Evolutionary conservation across 1,139 yeast genomes (phyloP).

Genomic region (Sugiyamaella japonica): DNA sequence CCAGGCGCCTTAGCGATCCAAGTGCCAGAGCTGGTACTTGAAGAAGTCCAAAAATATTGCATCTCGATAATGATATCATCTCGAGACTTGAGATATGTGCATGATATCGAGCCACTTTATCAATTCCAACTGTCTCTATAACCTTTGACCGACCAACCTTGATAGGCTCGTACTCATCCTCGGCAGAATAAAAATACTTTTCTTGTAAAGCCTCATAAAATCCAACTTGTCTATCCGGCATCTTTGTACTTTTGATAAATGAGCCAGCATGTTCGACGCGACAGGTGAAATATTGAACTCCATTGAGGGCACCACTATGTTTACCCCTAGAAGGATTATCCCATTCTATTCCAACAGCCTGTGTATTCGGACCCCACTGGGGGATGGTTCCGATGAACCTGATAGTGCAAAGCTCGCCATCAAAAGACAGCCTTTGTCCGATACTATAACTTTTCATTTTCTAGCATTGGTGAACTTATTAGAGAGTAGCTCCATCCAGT

Average conservation of each 20-base stretch:
- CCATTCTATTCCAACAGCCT: conserved; percentile 85
- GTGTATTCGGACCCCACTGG: conserved; percentile 54
- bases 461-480: no score
- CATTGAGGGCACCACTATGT: conserved; percentile 53
- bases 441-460: conserved; percentile 22
- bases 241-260: conserved; percentile 56
- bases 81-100: conserved; percentile 48
- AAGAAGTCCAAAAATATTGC: conserved; percentile 27
- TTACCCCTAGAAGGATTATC: conserved; percentile 62
- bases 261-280: conserved; percentile 53
- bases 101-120: conserved; percentile 51
- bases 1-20: conserved; percentile 48
- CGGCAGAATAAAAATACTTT: conserved; percentile 47
- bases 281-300: conserved; percentile 48
- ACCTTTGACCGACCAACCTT: conserved; percentile 48
- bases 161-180: conserved; percentile 31
- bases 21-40: background rate
- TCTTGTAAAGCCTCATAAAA: conserved; percentile 53
- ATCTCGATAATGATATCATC: conserved; percentile 53
- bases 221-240: conserved; percentile 35
- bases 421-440: conserved; percentile 51
- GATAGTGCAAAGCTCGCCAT: conserved; percentile 61
- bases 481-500: no score
- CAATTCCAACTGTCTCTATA: conserved; percentile 67
- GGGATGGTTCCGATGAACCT: conserved; percentile 59